Percentiles rank a stretch among this genome's conserved stretches.
Conservation (phyloP, 2,329 filamentous ascomycete genomes). For the Alternaria longipes region DNA sequence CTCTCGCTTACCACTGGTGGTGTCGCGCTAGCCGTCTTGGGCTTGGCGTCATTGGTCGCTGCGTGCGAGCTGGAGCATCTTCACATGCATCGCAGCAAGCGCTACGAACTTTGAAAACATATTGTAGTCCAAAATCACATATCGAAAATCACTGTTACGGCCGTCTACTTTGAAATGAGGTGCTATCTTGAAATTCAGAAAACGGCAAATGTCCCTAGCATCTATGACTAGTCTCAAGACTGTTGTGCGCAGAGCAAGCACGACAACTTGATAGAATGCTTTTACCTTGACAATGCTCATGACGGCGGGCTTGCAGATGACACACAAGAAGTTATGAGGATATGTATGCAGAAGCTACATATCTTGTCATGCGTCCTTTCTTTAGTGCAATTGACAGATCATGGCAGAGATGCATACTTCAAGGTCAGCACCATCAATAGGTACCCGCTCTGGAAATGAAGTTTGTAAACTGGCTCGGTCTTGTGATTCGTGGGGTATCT, state of each 20-base stretch:
- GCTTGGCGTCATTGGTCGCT: neutral
- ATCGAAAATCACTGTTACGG: neutral
- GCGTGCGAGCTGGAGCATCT: neutral
- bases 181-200: neutral
- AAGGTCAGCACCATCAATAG: neutral
- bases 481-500: neutral
- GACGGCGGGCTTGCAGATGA: neutral
- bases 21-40: neutral
- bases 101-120: neutral
- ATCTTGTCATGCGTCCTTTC: neutral
- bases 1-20: conserved; percentile 5
- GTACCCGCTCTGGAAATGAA: neutral
- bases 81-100: neutral
- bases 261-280: neutral
- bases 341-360: too few relatives aligned
- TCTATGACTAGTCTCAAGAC: neutral
- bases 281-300: too few relatives aligned
- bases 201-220: neutral
- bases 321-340: neutral
- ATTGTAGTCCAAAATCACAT: neutral
- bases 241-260: neutral
- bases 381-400: neutral
- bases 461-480: neutral
- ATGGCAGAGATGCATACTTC: neutral
- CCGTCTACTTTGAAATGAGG: too few relatives aligned